phyloP scores from a whole-genome alignment of 352 stramenopile species.

The Phytopythium boreale region DNA sequence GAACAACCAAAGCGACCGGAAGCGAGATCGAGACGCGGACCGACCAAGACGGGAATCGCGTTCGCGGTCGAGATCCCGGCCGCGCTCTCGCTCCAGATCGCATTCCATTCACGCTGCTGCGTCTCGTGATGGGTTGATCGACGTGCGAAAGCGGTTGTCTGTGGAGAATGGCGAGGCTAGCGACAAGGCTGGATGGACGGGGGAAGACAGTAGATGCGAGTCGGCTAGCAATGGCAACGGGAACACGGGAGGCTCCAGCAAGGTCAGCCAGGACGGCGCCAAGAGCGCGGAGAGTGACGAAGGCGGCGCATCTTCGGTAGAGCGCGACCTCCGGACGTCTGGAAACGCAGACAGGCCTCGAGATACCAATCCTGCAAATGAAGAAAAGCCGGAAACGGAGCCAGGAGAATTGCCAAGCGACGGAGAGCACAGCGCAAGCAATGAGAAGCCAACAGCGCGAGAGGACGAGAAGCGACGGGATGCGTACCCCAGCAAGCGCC shows the following conservation, averaged over 20 bases:
- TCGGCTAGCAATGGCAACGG: not conserved
- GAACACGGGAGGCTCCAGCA: not conserved
- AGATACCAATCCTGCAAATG: not conserved
- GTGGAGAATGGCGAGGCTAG: not conserved
- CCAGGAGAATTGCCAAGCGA: not conserved
- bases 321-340: not conserved
- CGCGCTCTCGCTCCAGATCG: constrained; percentile 6
- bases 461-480: not conserved
- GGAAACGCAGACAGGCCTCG: not conserved
- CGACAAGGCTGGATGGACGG: not conserved
- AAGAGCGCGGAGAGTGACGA: not conserved
- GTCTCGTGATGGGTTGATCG: not conserved
- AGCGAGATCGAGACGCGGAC: not conserved
- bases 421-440: not conserved
- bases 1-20: not conserved
- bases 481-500: not conserved
- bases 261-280: not conserved
- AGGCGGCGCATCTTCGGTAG: not conserved
- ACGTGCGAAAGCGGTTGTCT: not conserved
- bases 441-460: not conserved
- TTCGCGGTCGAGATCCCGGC: constrained; percentile 2
- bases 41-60: not conserved
- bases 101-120: not conserved
- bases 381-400: not conserved
- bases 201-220: not conserved